Conservation (phyloP, 2,329 filamentous ascomycete species). For the Trichoderma atroviride region DNA sequence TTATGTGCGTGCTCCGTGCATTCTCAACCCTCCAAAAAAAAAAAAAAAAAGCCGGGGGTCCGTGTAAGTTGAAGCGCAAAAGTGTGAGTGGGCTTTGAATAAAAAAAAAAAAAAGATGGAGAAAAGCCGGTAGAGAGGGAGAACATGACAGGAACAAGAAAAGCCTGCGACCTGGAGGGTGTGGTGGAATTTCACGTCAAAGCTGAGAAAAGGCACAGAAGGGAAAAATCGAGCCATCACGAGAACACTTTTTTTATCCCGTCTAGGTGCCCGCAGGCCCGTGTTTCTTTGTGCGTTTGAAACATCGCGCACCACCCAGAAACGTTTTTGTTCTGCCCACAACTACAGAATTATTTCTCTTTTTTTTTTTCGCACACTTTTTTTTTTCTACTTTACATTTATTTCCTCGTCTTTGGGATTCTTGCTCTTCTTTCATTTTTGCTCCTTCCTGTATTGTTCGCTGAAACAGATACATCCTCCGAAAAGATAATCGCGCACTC, state of each 20-base stretch:
- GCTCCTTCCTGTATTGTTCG: neutral
- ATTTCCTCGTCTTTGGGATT: neutral
- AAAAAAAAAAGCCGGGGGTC: neutral
- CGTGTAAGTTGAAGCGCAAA: neutral
- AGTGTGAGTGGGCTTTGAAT: conserved; percentile 16
- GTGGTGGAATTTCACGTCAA: conserved; percentile 4
- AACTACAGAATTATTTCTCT: neutral
- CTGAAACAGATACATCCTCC: neutral
- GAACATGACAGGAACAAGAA: conserved; percentile 3
- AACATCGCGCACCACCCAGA: neutral
- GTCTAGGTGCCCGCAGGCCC: conserved; percentile 10
- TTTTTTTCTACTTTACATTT: neutral
- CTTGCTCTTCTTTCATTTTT: neutral
- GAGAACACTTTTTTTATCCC: neutral
- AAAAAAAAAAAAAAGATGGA: neutral
- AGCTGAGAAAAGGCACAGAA: neutral
- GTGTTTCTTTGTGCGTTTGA: neutral
- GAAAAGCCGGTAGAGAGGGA: neutral
- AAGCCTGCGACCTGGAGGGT: neutral
- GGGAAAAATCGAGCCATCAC: conserved; percentile 11
- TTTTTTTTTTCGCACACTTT: neutral
- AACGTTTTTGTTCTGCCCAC: neutral
- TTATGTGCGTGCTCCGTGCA: conserved; percentile 1
- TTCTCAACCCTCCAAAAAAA: neutral
- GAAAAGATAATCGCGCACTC: conserved; percentile 4